phyloP scores from a whole-genome alignment of 2,329 filamentous ascomycete genomes.

The Fusarium kyushuense region DNA sequence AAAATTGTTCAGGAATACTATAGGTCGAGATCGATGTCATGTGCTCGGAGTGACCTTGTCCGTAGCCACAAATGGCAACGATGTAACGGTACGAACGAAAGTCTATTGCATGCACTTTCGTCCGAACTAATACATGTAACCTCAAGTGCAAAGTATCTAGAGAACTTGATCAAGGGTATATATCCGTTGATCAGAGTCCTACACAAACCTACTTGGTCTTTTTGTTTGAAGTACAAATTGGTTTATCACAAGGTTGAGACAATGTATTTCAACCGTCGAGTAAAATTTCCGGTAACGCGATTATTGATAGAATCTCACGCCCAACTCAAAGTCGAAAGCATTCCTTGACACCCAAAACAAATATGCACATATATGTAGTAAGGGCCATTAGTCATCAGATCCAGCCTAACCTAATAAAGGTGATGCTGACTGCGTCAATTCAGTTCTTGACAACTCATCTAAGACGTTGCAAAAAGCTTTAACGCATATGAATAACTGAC shows the following conservation, averaged over 20 bases:
- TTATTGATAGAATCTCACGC: background rate
- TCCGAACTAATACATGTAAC: accelerated
- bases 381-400: background rate
- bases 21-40: background rate
- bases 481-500: background rate
- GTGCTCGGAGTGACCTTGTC: background rate
- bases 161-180: background rate
- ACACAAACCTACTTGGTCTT: background rate
- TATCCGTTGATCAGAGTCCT: background rate
- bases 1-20: background rate
- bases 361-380: background rate
- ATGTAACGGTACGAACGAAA: no score
- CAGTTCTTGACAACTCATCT: background rate
- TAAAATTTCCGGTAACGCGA: background rate
- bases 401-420: background rate
- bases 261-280: no score
- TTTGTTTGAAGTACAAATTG: background rate
- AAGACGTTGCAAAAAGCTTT: background rate
- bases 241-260: background rate
- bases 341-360: background rate
- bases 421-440: background rate
- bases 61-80: background rate
- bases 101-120: background rate
- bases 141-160: no score
- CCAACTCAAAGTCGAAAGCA: background rate